Conservation (phyloP, 352 stramenopile species). For the Pythium plurisporium region DNA sequence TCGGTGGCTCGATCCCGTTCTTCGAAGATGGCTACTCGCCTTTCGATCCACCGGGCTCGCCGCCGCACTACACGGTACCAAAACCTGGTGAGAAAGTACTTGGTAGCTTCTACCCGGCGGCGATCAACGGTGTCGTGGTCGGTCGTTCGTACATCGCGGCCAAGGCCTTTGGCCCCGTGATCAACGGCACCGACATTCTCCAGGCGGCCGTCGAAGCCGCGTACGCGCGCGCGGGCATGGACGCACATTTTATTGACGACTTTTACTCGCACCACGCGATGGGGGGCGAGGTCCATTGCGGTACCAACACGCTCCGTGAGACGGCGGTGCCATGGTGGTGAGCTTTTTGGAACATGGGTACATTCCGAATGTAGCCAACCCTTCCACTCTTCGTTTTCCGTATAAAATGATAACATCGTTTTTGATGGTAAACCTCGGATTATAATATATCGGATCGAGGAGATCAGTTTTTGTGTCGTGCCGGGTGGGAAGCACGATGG, state of each 20-base stretch:
- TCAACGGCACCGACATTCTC: conserved; percentile 13
- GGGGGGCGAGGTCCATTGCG: conserved; percentile 9
- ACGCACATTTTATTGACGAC: conserved; percentile 14
- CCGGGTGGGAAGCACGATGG: not conserved
- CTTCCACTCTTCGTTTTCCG: not conserved
- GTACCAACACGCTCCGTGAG: conserved; percentile 8
- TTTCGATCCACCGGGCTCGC: conserved; percentile 5
- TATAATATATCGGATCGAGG: not conserved
- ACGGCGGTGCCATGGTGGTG: conserved; percentile 8
- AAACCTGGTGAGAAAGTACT: not conserved
- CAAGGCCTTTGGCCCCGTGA: not conserved
- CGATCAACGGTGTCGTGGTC: conserved; percentile 7
- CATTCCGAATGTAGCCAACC: not conserved
- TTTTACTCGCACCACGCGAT: conserved; percentile 11
- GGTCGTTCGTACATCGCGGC: conserved; percentile 8
- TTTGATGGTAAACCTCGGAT: not conserved
- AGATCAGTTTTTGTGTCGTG: not conserved
- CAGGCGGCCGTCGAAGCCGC: conserved; percentile 4
- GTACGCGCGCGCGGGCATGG: conserved; percentile 10
- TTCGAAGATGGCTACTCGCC: conserved; percentile 6
- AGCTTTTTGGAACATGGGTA: not conserved
- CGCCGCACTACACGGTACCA: conserved; percentile 3
- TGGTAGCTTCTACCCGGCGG: conserved; percentile 2
- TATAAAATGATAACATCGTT: not conserved
- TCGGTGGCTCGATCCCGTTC: not conserved